Conservation (phyloP, 495 filamentous ascomycete genomes). For the Amphirosellinia nigrospora region DNA sequence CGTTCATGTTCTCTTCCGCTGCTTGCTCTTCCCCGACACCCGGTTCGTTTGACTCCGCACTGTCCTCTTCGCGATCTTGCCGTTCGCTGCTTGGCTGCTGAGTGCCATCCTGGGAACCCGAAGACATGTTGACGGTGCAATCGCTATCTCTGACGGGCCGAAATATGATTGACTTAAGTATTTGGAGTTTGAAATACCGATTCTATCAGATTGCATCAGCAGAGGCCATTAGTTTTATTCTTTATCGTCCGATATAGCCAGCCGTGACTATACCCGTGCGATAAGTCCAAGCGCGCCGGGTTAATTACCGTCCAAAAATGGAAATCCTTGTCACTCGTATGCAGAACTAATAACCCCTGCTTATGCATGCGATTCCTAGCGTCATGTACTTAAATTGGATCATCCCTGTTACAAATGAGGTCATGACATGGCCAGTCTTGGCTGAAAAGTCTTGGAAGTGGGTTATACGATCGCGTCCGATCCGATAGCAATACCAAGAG, state of each 20-base stretch:
- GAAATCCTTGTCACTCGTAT: constrained; percentile 11
- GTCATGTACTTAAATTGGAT: not conserved
- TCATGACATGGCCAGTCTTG: constrained; percentile 25
- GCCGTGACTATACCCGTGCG: not conserved
- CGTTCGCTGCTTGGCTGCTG: not conserved
- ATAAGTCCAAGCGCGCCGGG: constrained; percentile 9
- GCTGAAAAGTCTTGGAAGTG: not conserved
- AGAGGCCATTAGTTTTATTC: constrained; percentile 18
- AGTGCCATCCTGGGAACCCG: not conserved
- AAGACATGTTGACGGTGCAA: constrained; percentile 19
- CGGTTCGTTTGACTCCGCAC: constrained; percentile 26
- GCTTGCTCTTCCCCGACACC: constrained; percentile 15
- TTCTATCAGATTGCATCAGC: not conserved
- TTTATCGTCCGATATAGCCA: not conserved
- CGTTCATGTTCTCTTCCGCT: constrained; percentile 16
- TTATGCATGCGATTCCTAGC: not conserved
- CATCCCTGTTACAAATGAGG: constrained; percentile 25
- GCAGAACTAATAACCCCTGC: not conserved
- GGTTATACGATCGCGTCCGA: constrained; percentile 10
- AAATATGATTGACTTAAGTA: not conserved
- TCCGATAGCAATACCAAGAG: constrained; percentile 2
- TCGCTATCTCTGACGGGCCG: not conserved
- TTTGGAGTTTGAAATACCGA: not conserved
- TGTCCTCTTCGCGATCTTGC: constrained; percentile 29
- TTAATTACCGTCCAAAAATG: constrained; percentile 8